Conservation (phyloP, 352 stramenopile species). For the Halophytophthora batemanensis region DNA sequence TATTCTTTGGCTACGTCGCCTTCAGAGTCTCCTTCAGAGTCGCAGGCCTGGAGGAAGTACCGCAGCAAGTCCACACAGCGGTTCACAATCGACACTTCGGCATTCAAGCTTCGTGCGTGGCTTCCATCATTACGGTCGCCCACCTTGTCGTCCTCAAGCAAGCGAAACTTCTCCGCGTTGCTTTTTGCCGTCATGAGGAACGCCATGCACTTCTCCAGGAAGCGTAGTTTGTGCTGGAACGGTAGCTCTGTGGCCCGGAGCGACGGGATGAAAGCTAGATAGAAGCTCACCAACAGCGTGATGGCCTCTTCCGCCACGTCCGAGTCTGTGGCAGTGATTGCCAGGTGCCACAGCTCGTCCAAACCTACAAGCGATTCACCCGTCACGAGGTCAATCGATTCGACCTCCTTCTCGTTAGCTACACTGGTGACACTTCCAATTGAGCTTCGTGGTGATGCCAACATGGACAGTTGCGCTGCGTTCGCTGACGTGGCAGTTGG, state of each 20-base stretch:
- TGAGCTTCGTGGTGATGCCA: conserved; percentile 10
- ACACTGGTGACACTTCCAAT: conserved; percentile 8
- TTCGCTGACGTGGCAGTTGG: neutral
- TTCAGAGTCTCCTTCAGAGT: conserved; percentile 11
- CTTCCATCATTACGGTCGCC: neutral
- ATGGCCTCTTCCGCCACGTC: conserved; percentile 63
- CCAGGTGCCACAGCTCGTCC: conserved; percentile 57
- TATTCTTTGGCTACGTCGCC: conserved; percentile 9
- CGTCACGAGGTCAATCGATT: conserved; percentile 36
- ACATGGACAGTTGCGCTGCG: neutral
- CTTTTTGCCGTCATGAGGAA: conserved; percentile 34
- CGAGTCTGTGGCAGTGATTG: conserved; percentile 35
- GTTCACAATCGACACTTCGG: conserved; percentile 29
- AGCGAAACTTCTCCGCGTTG: conserved; percentile 4
- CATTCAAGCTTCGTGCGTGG: neutral
- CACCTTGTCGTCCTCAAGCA: neutral
- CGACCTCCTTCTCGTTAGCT: conserved; percentile 10
- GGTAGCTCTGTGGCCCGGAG: conserved; percentile 25
- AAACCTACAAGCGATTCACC: conserved; percentile 39
- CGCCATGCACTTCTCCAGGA: conserved; percentile 61
- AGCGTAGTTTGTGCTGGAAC: conserved; percentile 36
- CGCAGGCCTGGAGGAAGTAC: conserved; percentile 63
- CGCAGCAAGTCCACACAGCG: conserved; percentile 66
- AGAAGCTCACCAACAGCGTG: conserved; percentile 47
- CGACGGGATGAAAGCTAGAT: conserved; percentile 47